Evolutionary conservation across 345 rosid species (phyloP), one percentile per base, ranked within the genome.

Genomic region (Erysimum cheiranthoides): DNA sequence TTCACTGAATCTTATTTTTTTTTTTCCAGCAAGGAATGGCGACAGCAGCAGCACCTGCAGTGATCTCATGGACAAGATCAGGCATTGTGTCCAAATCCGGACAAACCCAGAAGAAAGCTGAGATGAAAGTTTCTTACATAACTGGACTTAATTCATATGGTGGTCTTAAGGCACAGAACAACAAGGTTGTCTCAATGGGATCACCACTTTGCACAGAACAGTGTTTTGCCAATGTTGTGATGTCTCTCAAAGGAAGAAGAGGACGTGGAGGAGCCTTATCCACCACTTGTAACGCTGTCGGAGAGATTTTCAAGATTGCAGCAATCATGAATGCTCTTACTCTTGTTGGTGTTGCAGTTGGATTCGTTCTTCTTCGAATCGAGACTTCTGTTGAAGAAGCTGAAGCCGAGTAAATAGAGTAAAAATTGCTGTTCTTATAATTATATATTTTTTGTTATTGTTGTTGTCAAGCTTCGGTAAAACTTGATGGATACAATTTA

Each of bases 321-420:
- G 88, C 90, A 0, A 80, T 82, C 49, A 80, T 84, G 86, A 86
- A 85, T n/a, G 93, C 80, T 16, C 86, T 86, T 66, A 79, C 78
- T 62, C 82, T 86, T 46, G 61, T 89, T 66, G 89, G 90, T 57
- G 88, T 86, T 47, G 89, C 90, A 0, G 83, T 85, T 69, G 90
- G 93, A 21, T 86, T 86, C 46, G 87, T 85, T 69, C 87, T 86
- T 38, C 87, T 85, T 28, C 85, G 86, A 36, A 61, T 84, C 13
- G 89, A 89, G 68, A 87, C 88, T 9, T 76, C 56, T 66, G 59
- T 84, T n/a, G 90, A 89, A 63, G 93, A 86, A 82, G 78, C 85
- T 3, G 90, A 86, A 82, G 78, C 85, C 2, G 90, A 86, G 70
- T 70, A 69, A 78, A n/a, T 68, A 45, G 10, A 60, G 59, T 51